A percentile compares a stretch with the other conserved stretches of the same genome.
These are phyloP conservation scores for Urochloa ruziziensis DNA, from an alignment of 176 grass and related monocot species.

Conservation along the genomic window DNA sequence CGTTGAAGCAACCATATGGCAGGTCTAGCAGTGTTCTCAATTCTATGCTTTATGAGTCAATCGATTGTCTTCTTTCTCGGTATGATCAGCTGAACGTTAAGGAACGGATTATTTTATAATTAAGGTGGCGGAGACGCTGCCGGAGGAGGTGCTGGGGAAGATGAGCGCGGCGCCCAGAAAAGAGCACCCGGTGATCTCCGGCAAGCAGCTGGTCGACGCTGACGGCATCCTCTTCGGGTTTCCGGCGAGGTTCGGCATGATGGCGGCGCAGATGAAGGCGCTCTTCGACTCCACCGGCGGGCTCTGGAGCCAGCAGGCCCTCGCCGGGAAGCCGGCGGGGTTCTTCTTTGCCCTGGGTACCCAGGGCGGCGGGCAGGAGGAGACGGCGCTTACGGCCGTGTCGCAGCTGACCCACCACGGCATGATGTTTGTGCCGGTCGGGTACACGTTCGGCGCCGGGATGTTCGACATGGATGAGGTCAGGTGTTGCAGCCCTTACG, in stretches of 20 bases:
- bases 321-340: conserved; percentile 47
- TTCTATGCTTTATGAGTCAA: too few species aligned
- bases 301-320: conserved; percentile 47
- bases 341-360: conserved; percentile 32
- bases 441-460: conserved; percentile 36
- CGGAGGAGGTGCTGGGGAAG: conserved; percentile 44
- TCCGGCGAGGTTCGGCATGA: conserved; percentile 57
- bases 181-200: conserved; percentile 40
- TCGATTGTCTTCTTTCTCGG: too few species aligned
- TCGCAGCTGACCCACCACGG: conserved; percentile 59
- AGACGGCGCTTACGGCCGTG: conserved; percentile 48
- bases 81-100: too few species aligned
- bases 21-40: too few species aligned
- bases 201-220: conserved; percentile 39
- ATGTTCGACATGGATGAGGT: conserved; percentile 51
- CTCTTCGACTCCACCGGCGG: conserved; percentile 59
- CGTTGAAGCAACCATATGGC: conserved; percentile 20
- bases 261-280: conserved; percentile 61
- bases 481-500: conserved; percentile 51
- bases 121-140: conserved; percentile 45
- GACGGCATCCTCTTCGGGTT: conserved; percentile 57
- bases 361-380: conserved; percentile 52
- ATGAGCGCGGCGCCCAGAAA: conserved; percentile 39
- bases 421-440: conserved; percentile 57
- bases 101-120: too few species aligned